Conservation (phyloP, 169 alveolate species). For the Theileria orientalis region DNA sequence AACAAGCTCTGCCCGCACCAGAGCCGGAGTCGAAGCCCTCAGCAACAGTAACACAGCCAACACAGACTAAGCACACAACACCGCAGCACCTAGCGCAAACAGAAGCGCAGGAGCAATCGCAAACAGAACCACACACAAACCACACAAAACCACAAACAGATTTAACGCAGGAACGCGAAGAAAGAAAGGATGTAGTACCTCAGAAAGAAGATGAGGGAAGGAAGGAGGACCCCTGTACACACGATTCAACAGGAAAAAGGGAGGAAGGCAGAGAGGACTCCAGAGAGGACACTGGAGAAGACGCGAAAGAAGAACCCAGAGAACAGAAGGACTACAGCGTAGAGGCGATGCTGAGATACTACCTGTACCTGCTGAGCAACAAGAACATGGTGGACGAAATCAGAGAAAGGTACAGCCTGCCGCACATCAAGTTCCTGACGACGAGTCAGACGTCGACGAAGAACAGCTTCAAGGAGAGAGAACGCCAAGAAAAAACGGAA, state of each 20-base stretch:
- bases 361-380: slow-evolving; percentile 1
- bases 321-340: slow-evolving; percentile 1
- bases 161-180: no score
- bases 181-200: no score
- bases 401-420: neutral
- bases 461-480: neutral
- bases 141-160: no score
- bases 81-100: no score
- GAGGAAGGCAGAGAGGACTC: neutral
- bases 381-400: slow-evolving; percentile 5
- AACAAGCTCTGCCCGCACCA: no score
- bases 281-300: neutral
- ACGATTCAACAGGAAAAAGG: slow-evolving; percentile 8
- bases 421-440: neutral
- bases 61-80: no score
- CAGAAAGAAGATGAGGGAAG: neutral
- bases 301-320: neutral
- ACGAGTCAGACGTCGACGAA: neutral
- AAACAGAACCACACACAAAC: no score
- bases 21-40: no score
- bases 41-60: no score
- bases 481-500: slow-evolving; percentile 17
- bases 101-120: no score
- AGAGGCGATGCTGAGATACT: neutral
- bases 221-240: neutral